These are phyloP conservation scores for Exophiala dermatitidis DNA, from an alignment of 2,329 filamentous ascomycete species.

Conservation along the genomic window DNA sequence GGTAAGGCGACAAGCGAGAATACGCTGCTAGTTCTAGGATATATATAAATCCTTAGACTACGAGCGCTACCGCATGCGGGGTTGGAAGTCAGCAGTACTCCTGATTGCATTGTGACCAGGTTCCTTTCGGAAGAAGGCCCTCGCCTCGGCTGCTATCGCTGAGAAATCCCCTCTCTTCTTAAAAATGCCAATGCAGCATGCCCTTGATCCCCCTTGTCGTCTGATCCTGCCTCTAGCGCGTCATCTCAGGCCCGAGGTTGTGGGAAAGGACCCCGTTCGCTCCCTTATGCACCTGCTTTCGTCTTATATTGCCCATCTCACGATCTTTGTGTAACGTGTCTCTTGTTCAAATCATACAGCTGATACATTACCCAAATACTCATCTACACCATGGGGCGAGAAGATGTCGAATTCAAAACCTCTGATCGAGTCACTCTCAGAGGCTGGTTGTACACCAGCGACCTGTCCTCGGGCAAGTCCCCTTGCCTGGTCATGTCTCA, in stretches of 20 bases:
- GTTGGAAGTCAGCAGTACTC: not conserved
- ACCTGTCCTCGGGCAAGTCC: slow-evolving; percentile 12
- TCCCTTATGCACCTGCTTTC: not conserved
- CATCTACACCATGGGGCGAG: slow-evolving; percentile 14
- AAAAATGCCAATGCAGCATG: not conserved
- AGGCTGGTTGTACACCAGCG: slow-evolving; percentile 24
- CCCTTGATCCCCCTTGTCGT: not conserved
- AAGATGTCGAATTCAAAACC: slow-evolving; percentile 27
- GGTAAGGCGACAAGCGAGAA: not conserved
- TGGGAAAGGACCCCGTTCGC: not conserved
- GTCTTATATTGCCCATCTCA: not conserved
- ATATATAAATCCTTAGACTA: not conserved
- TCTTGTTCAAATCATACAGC: not conserved
- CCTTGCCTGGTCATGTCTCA: slow-evolving; percentile 26
- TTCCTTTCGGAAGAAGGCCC: not conserved
- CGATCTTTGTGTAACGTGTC: not conserved
- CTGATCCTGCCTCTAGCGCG: not conserved
- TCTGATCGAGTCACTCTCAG: slow-evolving; percentile 24
- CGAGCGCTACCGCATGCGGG: slow-evolving; percentile 1
- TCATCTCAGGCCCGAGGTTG: not conserved
- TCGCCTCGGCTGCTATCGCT: not conserved
- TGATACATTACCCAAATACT: not conserved
- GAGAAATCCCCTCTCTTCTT: not conserved
- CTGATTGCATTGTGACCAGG: not conserved
- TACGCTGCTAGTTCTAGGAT: not conserved